phyloP scores from a whole-genome alignment of 2,329 filamentous ascomycete genomes.

The Arthroderma sp. region DNA sequence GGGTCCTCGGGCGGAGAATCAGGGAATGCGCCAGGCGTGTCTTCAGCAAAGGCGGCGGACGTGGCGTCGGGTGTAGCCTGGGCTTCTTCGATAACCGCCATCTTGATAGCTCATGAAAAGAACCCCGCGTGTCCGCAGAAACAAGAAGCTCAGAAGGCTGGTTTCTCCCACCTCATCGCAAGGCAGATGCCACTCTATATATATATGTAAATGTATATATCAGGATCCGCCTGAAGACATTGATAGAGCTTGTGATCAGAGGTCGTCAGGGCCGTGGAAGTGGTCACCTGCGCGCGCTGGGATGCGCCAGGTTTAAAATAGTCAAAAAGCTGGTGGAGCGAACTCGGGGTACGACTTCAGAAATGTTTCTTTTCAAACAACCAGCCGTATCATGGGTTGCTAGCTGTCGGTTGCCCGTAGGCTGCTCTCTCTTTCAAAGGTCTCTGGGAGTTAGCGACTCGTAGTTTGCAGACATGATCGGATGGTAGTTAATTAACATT shows the following conservation, averaged over 20 bases:
- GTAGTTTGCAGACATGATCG: background rate
- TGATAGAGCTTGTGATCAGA: background rate
- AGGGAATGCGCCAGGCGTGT: slow-evolving; percentile 41
- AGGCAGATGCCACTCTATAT: background rate
- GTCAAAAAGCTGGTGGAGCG: background rate
- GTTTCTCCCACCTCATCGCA: background rate
- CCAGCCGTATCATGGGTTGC: background rate
- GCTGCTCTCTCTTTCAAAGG: background rate
- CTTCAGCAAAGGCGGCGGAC: slow-evolving; percentile 17
- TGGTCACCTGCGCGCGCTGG: background rate
- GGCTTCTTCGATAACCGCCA: background rate
- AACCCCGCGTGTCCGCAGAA: background rate
- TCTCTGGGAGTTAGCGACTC: background rate
- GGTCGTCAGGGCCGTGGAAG: background rate
- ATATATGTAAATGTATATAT: background rate
- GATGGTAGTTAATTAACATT: background rate
- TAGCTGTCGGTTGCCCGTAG: background rate
- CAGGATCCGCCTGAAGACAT: background rate
- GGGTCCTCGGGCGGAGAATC: slow-evolving; percentile 16
- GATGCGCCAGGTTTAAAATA: background rate
- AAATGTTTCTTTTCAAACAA: background rate
- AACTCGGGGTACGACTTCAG: background rate
- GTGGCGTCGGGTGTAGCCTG: background rate
- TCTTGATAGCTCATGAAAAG: slow-evolving; percentile 1
- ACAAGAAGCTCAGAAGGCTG: background rate